Percentiles rank a stretch among this genome's conserved stretches.
Conservation (phyloP, 75 land plant genomes). For the Ceratopteris richardii region DNA sequence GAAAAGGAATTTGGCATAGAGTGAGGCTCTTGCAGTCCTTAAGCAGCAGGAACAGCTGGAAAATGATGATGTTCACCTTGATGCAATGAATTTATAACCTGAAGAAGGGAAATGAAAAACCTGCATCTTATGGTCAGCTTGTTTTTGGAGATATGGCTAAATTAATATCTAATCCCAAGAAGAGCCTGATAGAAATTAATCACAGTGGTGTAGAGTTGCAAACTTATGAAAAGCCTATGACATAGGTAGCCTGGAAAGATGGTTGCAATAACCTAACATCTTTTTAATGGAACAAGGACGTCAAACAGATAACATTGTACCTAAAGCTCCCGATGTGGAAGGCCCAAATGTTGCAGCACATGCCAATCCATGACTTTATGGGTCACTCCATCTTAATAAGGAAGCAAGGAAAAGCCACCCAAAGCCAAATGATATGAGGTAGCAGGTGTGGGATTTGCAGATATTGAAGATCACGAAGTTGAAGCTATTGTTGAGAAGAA, state of each 20-base stretch:
- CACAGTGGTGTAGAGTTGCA: background rate
- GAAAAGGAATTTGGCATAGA: slow-evolving; percentile 45
- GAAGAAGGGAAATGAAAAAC: slow-evolving; percentile 6
- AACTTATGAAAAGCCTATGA: background rate
- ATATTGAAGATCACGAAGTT: background rate
- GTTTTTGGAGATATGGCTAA: slow-evolving; percentile 43
- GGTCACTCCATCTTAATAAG: slow-evolving; percentile 3
- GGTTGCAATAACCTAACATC: too few species aligned
- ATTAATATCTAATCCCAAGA: slow-evolving; percentile 5
- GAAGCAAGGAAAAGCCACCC: too few species aligned
- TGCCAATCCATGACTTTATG: slow-evolving; percentile 20
- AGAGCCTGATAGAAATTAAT: slow-evolving; percentile 3
- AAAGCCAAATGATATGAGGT: too few species aligned
- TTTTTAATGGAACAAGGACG: too few species aligned
- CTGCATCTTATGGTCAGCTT: slow-evolving; percentile 39
- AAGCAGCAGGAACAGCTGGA: slow-evolving; percentile 43
- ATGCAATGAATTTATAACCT: slow-evolving; percentile 14
- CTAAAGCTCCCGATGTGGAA: too few species aligned
- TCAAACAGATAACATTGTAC: too few species aligned
- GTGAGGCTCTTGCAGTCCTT: slow-evolving; percentile 64
- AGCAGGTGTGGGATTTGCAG: too few species aligned
- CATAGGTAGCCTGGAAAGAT: background rate
- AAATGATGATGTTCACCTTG: slow-evolving; percentile 32
- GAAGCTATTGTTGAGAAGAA: background rate
- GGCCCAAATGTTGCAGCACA: background rate